phyloP scores from a whole-genome alignment of 371 early-diverging fungal genomes.

The Actinomortierella wolfii region DNA sequence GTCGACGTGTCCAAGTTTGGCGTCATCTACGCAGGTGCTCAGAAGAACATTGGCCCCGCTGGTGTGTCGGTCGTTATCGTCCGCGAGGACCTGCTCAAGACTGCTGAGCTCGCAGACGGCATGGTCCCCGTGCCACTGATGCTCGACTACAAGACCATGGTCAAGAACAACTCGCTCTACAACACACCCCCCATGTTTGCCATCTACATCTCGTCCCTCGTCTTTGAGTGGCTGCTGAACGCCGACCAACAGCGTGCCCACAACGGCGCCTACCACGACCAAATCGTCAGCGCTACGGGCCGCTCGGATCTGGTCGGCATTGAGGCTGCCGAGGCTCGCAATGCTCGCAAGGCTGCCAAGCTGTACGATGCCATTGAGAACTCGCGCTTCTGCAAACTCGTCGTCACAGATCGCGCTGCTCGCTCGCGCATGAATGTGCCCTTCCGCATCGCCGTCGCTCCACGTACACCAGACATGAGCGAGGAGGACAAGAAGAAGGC shows the following conservation, averaged over 20 bases:
- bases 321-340: conserved; percentile 61
- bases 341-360: conserved; percentile 65
- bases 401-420: conserved; percentile 60
- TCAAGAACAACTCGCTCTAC: conserved; percentile 86
- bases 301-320: conserved; percentile 76
- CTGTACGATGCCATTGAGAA: conserved; percentile 77
- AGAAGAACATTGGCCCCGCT: conserved; percentile 97
- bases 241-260: conserved; percentile 25
- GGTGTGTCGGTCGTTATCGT: conserved; percentile 93
- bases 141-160: conserved; percentile 86
- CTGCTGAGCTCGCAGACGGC: conserved; percentile 40
- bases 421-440: conserved; percentile 93
- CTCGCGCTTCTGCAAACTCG: conserved; percentile 67
- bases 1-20: conserved; percentile 86
- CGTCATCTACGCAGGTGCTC: conserved; percentile 93
- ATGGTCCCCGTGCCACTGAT: conserved; percentile 74
- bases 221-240: conserved; percentile 77
- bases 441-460: conserved; percentile 68
- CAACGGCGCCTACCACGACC: conserved; percentile 15
- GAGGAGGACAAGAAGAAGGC: conserved; percentile 32
- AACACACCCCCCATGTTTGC: conserved; percentile 96
- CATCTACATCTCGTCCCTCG: conserved; percentile 91
- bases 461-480: conserved; percentile 11
- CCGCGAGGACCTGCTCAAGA: conserved; percentile 83
- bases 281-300: not conserved